These are phyloP conservation scores for Tilletiaria anomala DNA, from an alignment of 1,284 basidiomycete species.

Conservation along the genomic window DNA sequence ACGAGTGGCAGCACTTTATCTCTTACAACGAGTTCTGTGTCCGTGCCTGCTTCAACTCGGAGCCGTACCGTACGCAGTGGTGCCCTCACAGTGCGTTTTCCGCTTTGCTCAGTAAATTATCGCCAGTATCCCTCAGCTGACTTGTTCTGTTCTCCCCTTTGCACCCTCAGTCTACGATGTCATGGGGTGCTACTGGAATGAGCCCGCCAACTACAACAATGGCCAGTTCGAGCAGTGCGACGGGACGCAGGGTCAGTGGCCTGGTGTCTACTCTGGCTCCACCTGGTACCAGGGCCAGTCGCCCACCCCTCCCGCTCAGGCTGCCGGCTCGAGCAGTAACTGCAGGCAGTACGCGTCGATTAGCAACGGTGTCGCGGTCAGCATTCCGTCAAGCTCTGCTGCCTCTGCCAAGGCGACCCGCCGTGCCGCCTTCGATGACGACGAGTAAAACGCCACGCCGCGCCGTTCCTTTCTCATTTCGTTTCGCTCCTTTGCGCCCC, in stretches of 20 bases:
- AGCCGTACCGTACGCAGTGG: slow-evolving; percentile 7
- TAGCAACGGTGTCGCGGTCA: slow-evolving; percentile 17
- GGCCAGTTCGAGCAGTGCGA: slow-evolving; percentile 4
- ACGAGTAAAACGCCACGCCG: too few species aligned
- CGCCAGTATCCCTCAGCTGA: too few species aligned
- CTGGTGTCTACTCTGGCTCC: too few species aligned
- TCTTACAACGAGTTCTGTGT: slow-evolving; percentile 5
- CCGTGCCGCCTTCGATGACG: too few species aligned
- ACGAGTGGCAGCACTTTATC: slow-evolving; percentile 19
- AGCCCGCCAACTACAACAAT: slow-evolving; percentile 28
- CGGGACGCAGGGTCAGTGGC: too few species aligned
- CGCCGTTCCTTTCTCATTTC: too few species aligned
- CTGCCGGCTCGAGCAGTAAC: slow-evolving; percentile 16
- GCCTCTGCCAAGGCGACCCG: slow-evolving; percentile 5
- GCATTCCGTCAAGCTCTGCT: too few species aligned
- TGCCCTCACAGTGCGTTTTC: slow-evolving; percentile 23
- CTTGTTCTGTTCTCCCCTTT: too few species aligned
- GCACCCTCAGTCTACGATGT: too few species aligned
- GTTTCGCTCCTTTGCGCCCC: too few species aligned
- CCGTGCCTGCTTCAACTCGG: slow-evolving; percentile 6
- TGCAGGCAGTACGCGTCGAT: slow-evolving; percentile 23
- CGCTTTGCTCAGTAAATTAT: too few species aligned
- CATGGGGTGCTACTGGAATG: slow-evolving; percentile 24
- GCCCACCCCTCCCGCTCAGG: slow-evolving; percentile 16
- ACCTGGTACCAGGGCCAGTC: not conserved